Base-by-base conservation (phyloP, 176 grass and related monocot genomes). In the Puccinellia tenuiflora region DNA sequence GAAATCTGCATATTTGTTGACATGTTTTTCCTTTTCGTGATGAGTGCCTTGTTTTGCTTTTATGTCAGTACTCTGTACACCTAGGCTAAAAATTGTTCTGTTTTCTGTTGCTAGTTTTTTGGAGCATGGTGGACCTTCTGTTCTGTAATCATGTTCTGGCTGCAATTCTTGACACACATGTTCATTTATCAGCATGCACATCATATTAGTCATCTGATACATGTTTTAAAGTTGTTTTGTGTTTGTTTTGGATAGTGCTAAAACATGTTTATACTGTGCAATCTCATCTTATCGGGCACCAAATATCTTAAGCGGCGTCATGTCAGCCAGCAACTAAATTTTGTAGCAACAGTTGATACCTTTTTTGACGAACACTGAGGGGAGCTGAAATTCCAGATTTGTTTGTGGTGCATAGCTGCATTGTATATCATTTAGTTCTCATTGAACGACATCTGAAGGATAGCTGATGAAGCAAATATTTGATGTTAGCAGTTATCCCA, bases 311-410 rank as follows among this genome's bases (percentile, higher is more conserved):
- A 63, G n/a, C 7, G 38, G 3, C 47, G 13, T 7, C 1, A n/a
- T 85, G 66, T 11, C 47, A 73, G 24, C 37, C 37, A 43, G 3
- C 42, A 59, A 70, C 1, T 59, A 60, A 71, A 45, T 31, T 71
- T 3, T 73, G 25, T 17, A 5, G n/a, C 29, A 29, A 47, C 21
- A 24, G 64, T 31, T 54, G 40, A 18, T 70, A 33, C 48, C 17
- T 24, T 74, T 5, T 5, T 11, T 76, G 42, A 52, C 33, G 12
- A 38, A 68, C 55, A 61, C 43, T 21, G 28, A 77, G 25, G 18
- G 65, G 55, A 73, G 31, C 37, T 87, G 61, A 82, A 28, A 46
- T 74, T 74, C 38, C 47, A 84, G 21, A 67, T 80, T 79, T 75
- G 54, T 63, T 28, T 80, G 14, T 57, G 45, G 35, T 26, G 40